Evolutionary conservation across 2,329 filamentous ascomycete genomes (phyloP).

Genomic region (Aspergillus phoenicis): DNA sequence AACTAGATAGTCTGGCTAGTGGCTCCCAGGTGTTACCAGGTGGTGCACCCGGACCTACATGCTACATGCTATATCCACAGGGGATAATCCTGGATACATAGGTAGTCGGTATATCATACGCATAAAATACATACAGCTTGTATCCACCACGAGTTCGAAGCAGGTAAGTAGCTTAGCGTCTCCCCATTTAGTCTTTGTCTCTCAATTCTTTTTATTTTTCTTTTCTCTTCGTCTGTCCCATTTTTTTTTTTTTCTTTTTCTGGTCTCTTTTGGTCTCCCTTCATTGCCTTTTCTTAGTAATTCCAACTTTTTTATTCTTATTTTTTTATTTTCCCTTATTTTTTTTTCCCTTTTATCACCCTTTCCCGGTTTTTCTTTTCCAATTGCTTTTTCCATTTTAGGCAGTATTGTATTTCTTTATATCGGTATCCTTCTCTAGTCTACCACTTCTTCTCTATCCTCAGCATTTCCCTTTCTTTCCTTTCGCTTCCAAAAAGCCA

Average conservation of each 20-base stretch:
- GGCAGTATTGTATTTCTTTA: too few species aligned
- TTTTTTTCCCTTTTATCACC: too few species aligned
- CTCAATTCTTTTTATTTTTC: not conserved
- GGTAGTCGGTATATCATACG: not conserved
- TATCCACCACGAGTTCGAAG: constrained; percentile 7
- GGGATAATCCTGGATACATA: not conserved
- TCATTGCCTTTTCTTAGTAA: not conserved
- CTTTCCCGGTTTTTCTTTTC: too few species aligned
- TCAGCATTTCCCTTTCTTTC: not conserved
- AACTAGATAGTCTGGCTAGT: not conserved
- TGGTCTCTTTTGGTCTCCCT: not conserved
- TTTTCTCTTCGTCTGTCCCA: not conserved
- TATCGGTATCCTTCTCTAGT: too few species aligned
- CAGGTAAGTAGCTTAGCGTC: constrained; percentile 4
- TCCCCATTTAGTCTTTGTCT: not conserved
- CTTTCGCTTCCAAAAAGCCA: not conserved
- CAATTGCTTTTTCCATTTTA: too few species aligned
- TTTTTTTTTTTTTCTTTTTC: not conserved
- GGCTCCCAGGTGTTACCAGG: constrained; percentile 1
- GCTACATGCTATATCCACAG: not conserved
- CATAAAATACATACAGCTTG: not conserved
- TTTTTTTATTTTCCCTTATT: too few species aligned
- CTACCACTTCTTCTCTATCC: not conserved
- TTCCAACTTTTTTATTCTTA: too few species aligned
- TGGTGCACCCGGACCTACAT: not conserved